Percentiles rank a stretch among this genome's conserved stretches.
These are phyloP conservation scores for Oleoguttula mirabilis DNA, from an alignment of 495 filamentous ascomycete species.

Conservation along the genomic window DNA sequence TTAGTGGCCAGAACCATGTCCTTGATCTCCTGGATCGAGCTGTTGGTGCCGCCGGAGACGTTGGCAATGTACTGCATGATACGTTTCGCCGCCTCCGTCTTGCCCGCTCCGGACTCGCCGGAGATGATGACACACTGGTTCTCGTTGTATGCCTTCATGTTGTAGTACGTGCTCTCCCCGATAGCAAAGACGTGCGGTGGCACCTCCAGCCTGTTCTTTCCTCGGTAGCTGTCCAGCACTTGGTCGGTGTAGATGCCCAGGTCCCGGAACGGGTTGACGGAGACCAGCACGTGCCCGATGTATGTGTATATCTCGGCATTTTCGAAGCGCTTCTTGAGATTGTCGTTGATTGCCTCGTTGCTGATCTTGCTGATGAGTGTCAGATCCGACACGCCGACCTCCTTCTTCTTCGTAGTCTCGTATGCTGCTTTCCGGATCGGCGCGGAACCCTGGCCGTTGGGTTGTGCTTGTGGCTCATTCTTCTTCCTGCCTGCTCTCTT, in stretches of 20 bases:
- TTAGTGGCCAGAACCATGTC: conserved; percentile 99
- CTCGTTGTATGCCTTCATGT: conserved; percentile 99
- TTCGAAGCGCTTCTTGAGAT: conserved; percentile 93
- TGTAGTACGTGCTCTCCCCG: conserved; percentile 93
- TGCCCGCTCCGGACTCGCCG: conserved; percentile 95
- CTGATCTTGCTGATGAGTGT: conserved; percentile 96
- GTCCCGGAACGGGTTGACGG: conserved; percentile 97
- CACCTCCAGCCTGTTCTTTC: conserved; percentile 92
- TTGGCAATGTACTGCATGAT: conserved; percentile 99
- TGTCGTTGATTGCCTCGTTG: conserved; percentile 98
- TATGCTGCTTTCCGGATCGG: conserved; percentile 91
- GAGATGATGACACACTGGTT: conserved; percentile 99
- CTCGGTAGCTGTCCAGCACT: conserved; percentile 80
- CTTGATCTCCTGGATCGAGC: conserved; percentile 93
- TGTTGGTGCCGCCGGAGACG: conserved; percentile 77
- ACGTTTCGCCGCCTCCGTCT: conserved; percentile 98
- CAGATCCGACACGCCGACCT: conserved; percentile 95
- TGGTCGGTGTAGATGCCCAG: conserved; percentile 95
- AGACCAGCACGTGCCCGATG: conserved; percentile 98
- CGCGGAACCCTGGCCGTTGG: conserved; percentile 39
- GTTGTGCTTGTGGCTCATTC: conserved; percentile 44
- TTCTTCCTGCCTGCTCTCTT: conserved; percentile 52
- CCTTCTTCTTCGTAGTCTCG: conserved; percentile 95
- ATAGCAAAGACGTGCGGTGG: conserved; percentile 97
- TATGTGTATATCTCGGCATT: conserved; percentile 98